Conservation (phyloP, 225 moss, liverwort and hornwort genomes). For the Bryoerythrophyllum caledonicum region DNA sequence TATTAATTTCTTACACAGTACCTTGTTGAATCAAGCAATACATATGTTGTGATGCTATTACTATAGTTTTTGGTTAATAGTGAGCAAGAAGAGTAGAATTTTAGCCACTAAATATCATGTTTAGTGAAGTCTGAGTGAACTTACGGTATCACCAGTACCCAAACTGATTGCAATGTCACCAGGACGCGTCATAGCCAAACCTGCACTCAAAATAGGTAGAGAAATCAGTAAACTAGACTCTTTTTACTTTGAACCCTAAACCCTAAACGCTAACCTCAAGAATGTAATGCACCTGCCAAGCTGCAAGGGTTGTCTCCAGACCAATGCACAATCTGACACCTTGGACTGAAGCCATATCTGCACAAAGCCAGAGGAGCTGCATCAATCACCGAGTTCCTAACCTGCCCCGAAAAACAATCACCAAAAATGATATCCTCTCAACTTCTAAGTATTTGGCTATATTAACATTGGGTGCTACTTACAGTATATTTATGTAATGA, state of each 20-base stretch:
- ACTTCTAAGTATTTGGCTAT: no score
- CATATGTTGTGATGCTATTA: no score
- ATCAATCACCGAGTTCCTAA: background rate
- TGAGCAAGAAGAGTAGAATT: no score
- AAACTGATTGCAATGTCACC: slow-evolving; percentile 92
- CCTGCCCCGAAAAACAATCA: no score
- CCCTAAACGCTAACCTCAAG: background rate
- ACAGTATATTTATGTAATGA: no score
- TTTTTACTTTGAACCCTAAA: no score
- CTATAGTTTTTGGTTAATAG: no score
- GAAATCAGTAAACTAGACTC: background rate
- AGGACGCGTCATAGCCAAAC: slow-evolving; percentile 72
- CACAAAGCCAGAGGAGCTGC: background rate
- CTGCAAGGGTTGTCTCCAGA: slow-evolving; percentile 97
- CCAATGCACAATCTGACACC: slow-evolving; percentile 74
- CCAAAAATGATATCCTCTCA: no score
- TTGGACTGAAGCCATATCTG: slow-evolving; percentile 66
- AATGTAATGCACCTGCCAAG: slow-evolving; percentile 63
- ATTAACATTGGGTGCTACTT: no score
- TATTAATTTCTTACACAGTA: no score
- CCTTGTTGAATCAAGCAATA: no score
- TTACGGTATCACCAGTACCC: slow-evolving; percentile 89
- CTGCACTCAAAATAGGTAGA: slow-evolving; percentile 26
- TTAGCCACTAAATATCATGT: no score
- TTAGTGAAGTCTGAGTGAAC: slow-evolving; percentile 8